phyloP scores from a whole-genome alignment of 2,329 filamentous ascomycete species.

The Fusarium zealandicum region DNA sequence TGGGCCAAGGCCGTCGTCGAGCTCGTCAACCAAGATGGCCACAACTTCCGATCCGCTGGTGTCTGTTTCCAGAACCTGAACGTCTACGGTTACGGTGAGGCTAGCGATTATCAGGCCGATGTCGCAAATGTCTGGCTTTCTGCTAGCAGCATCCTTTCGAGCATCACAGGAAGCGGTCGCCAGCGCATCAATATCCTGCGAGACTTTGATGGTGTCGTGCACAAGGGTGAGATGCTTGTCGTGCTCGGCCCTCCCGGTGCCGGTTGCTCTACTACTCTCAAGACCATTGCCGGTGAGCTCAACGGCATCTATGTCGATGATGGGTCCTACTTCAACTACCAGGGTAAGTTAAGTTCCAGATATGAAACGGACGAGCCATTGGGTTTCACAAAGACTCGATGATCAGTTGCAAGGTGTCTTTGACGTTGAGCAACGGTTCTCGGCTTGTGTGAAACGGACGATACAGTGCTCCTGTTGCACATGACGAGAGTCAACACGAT shows the following conservation, averaged over 20 bases:
- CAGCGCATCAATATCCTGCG: constrained; percentile 72
- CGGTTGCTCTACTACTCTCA: constrained; percentile 86
- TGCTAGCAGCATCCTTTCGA: constrained; percentile 51
- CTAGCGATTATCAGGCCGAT: constrained; percentile 75
- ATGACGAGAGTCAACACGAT: background rate
- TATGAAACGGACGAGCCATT: background rate
- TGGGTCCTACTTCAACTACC: constrained; percentile 80
- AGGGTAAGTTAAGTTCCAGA: constrained; percentile 57
- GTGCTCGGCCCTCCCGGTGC: constrained; percentile 75
- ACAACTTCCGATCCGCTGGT: constrained; percentile 66
- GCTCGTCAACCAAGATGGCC: constrained; percentile 59
- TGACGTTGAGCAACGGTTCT: constrained; percentile 7
- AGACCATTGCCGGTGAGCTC: constrained; percentile 83
- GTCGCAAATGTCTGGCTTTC: constrained; percentile 68
- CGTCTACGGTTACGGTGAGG: constrained; percentile 70
- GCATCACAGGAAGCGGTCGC: constrained; percentile 59
- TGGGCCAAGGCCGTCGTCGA: constrained; percentile 69
- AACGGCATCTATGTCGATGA: constrained; percentile 79
- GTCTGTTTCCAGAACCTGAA: constrained; percentile 72
- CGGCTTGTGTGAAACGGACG: constrained; percentile 15
- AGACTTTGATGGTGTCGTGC: constrained; percentile 71
- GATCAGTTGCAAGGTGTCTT: background rate
- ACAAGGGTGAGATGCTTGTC: constrained; percentile 77
- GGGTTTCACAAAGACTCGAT: constrained; percentile 9
- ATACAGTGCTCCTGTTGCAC: constrained; percentile 7